Percentiles rank a stretch among this genome's conserved stretches.
phyloP scores from a whole-genome alignment of 441 rosid genomes.

The Metrosideros polymorpha region DNA sequence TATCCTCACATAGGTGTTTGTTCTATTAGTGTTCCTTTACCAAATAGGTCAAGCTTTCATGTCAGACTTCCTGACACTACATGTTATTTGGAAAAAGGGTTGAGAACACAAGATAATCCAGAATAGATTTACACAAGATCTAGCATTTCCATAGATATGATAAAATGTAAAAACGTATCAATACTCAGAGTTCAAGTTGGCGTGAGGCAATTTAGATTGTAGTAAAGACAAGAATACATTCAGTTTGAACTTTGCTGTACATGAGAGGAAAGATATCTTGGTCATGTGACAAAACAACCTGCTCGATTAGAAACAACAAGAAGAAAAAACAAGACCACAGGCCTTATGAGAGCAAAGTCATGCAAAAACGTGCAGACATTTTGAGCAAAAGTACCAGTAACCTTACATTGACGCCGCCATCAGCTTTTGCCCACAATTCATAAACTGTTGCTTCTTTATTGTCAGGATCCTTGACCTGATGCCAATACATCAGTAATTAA shows the following conservation, averaged over 20 bases:
- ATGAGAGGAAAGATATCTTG: neutral
- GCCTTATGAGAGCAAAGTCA: neutral
- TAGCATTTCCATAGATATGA: neutral
- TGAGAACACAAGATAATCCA: neutral
- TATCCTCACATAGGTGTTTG: neutral
- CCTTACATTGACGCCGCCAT: constrained; percentile 24
- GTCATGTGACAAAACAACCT: neutral
- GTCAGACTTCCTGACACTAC: neutral
- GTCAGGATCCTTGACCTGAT: constrained; percentile 82
- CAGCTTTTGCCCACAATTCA: constrained; percentile 44
- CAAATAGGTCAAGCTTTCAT: neutral
- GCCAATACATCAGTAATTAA: neutral
- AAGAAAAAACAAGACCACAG: neutral
- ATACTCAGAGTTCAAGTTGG: neutral
- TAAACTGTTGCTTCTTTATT: constrained; percentile 36
- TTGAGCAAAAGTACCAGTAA: neutral
- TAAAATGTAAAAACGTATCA: neutral
- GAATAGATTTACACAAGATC: neutral
- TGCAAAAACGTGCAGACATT: neutral
- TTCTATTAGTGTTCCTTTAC: neutral
- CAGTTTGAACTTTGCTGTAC: neutral
- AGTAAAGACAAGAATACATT: neutral
- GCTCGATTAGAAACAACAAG: neutral
- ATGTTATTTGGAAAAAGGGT: neutral
- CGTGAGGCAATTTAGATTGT: neutral